phyloP scores from a whole-genome alignment of 139 green algal genomes.

The Haematococcus lacustris region DNA sequence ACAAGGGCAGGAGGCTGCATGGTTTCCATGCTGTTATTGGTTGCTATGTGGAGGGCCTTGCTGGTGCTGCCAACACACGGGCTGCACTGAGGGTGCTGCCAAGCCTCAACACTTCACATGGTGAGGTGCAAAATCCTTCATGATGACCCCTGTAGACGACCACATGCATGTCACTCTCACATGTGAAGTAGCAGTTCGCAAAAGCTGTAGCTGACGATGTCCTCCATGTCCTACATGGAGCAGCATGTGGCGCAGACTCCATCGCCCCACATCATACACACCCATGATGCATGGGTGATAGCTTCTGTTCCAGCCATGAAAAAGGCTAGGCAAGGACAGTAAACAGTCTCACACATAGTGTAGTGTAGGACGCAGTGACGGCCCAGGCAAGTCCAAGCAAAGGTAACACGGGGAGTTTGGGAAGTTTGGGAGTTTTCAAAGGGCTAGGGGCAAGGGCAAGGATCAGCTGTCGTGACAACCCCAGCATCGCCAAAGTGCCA shows the following conservation, averaged over 20 bases:
- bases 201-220: background rate
- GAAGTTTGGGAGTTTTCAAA: slow-evolving; percentile 5
- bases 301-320: too few species aligned
- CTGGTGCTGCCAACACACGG: too few species aligned
- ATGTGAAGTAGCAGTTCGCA: background rate
- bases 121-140: slow-evolving; percentile 58
- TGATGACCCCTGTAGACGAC: slow-evolving; percentile 28
- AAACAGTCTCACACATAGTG: background rate
- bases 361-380: background rate
- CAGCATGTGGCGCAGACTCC: background rate
- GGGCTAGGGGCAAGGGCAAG: background rate
- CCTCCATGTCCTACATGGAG: background rate
- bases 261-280: background rate
- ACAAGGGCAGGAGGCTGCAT: too few species aligned
- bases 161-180: background rate
- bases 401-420: background rate
- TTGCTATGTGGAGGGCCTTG: too few species aligned
- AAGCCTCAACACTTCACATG: slow-evolving; percentile 24
- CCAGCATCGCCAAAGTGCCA: background rate
- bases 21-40: too few species aligned
- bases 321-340: background rate
- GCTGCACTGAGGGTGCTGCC: too few species aligned
- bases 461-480: background rate
- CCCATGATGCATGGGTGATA: too few species aligned
- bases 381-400: background rate